Evolutionary conservation across 2,329 filamentous ascomycete species (phyloP), one percentile per base, ranked within the genome.

Genomic region (Neurospora sp.): DNA sequence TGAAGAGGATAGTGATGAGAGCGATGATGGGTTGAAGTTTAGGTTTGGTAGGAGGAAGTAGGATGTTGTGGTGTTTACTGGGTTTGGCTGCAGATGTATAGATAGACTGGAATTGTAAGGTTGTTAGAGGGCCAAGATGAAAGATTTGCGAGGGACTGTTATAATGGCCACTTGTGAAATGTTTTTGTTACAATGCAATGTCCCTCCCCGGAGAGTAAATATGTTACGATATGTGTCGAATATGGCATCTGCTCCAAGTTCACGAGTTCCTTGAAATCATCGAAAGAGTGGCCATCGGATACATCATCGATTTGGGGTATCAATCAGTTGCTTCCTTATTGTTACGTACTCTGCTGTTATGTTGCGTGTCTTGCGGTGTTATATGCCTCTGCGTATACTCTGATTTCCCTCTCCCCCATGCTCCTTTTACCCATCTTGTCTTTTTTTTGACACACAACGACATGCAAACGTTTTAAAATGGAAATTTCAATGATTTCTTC

Each of bases 21-120:
- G 84, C 71, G 86, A 88, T 65, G 86, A 88, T 70, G 86, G 84
- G 74, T 80, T 87, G 67, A 83, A 83, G 73, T 88, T 88, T 74
- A 81, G 82, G 69, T 88, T 88, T 75, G 83, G 85, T 38, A 83
- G 82, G 76, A 80, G 85, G 74, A 81, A 81, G 74, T 84, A 76
- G 68, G 46, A 28, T 15, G 36, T 43, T 28, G 43, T 36, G 36
- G 15, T 8, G 19, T 36, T 15, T n/a, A 33, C 11, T 37, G 12
- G 17, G 19, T 41, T 10, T 19, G 10, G 46, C 19, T 52, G 11
- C n/a, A 4, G 19, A 65, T 17, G 3, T 66, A 40, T 46, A 17
- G 19, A n/a, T 28, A 33, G 33, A 12, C 19, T 4, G 19, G 46
- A 28, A 15, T 28, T 15, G 19, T 4, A 10, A n/a, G 40, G 40